Percentiles rank a stretch among this genome's conserved stretches.
Evolutionary conservation across 2,329 filamentous ascomycete species (phyloP).

Genomic region (Microdochium paspali): DNA sequence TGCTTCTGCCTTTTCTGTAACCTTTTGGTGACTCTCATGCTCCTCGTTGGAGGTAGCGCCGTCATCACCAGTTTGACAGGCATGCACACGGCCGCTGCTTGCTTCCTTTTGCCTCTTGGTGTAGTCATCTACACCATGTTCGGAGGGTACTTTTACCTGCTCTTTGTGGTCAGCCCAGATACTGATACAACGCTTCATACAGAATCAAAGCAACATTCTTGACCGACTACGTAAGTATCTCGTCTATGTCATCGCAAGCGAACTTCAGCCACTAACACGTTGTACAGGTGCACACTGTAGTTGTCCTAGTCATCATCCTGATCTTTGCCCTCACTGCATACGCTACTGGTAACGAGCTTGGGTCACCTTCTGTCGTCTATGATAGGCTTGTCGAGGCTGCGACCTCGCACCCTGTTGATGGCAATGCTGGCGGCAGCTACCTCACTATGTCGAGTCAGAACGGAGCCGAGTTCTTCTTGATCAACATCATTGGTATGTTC

Average conservation of each 20-base stretch:
- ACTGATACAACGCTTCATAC: background rate
- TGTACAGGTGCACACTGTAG: slow-evolving; percentile 58
- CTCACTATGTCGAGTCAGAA: slow-evolving; percentile 74
- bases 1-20: slow-evolving; percentile 74
- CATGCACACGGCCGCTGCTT: slow-evolving; percentile 67
- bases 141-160: slow-evolving; percentile 35
- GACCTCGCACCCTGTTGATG: slow-evolving; percentile 59
- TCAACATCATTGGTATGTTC: slow-evolving; percentile 47
- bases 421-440: slow-evolving; percentile 75
- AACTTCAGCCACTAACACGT: background rate
- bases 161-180: background rate
- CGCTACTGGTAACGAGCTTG: slow-evolving; percentile 59
- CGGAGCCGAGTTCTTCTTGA: slow-evolving; percentile 79
- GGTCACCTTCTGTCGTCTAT: slow-evolving; percentile 66
- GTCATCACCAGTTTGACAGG: slow-evolving; percentile 63
- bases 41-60: slow-evolving; percentile 71
- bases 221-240: slow-evolving; percentile 51
- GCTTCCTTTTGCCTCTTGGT: slow-evolving; percentile 70
- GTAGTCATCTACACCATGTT: slow-evolving; percentile 71
- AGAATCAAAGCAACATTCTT: slow-evolving; percentile 74
- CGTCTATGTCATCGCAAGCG: background rate
- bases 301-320: slow-evolving; percentile 73
- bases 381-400: slow-evolving; percentile 64
- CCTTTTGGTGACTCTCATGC: slow-evolving; percentile 77
- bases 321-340: slow-evolving; percentile 76